These are phyloP conservation scores for Betula pendula DNA, from an alignment of 306 rosid species.

Conservation along the genomic window DNA sequence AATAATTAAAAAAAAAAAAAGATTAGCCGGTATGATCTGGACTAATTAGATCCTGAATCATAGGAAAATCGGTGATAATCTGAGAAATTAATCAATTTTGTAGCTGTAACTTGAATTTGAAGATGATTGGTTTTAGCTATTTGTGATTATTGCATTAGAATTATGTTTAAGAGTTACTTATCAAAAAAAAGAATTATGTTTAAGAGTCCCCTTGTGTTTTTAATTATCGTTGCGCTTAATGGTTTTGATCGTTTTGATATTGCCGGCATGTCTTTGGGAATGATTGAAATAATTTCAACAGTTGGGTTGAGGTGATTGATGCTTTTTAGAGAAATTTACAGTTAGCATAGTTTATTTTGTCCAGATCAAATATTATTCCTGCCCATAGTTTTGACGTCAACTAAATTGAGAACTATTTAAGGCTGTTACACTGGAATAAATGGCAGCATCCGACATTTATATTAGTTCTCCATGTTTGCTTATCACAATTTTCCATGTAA, in stretches of 20 bases:
- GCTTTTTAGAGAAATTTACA: neutral
- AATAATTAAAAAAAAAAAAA: neutral
- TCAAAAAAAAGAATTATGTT: no score
- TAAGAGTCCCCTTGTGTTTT: no score
- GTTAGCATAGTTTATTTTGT: neutral
- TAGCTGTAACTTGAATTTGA: neutral
- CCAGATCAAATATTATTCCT: neutral
- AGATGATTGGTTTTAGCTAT: no score
- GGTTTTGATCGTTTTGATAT: no score
- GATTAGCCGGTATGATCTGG: neutral
- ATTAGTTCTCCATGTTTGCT: neutral
- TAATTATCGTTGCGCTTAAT: no score
- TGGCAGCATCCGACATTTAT: neutral
- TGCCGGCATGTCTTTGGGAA: no score
- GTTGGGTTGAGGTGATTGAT: neutral
- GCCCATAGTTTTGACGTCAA: no score
- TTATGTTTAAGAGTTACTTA: no score
- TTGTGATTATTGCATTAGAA: no score
- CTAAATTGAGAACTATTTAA: neutral
- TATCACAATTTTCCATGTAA: neutral
- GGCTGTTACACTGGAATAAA: neutral
- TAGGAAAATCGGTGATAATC: neutral
- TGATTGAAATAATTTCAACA: no score
- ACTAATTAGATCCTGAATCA: neutral
- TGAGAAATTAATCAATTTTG: neutral